Base-by-base conservation (phyloP, 441 rosid genomes). In the Raphanus hybrid region DNA sequence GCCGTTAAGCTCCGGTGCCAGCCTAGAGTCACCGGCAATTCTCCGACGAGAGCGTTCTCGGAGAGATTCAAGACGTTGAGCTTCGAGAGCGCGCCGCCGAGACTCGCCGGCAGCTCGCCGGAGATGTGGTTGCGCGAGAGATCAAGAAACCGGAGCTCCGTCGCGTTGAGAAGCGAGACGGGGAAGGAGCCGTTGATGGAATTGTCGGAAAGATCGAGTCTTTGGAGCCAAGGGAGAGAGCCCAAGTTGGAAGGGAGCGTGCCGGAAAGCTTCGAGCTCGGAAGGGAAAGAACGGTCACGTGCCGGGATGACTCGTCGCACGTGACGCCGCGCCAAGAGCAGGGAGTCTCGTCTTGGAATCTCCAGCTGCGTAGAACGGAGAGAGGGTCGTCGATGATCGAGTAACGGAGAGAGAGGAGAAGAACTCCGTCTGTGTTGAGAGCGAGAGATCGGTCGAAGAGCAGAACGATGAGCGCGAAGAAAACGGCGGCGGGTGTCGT, bases 291-390 rank as follows among this genome's bases (percentile, higher is more conserved):
- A 9, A 74, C 83, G 10, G 83, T 86, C 55, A 92, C 97, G 39
- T 88, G 89, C 71, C 39, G 20, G 43, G 64, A 70, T 6, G 72
- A 59, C 1, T 29, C 68, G 50, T 80, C 76, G 80, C 75, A 94
- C 52, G 82, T 85, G 39, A 94, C 92, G 7, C 97, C 97, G 39
- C 59, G 84, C 99, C 99, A 92, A 0, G 87, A 80, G 70, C 98
- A 92, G 26, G 99, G 98, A 4, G 89, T 86, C 37, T 29, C 83
- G 16, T 95, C 98, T 9, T 86, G 85, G 18, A 83, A 86, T 84
- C 90, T 88, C 99, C 98, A 95, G 80, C 58, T 83, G 35, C 87
- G 58, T 8, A 95, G 65, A 66, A 86, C 93, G 1, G 85, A 84
- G 12, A 88, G 69, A 3, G 98, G 99, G 80, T 95, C 98, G 14